phyloP scores from a whole-genome alignment of 768 basidiomycete species.

The Boletus patriciae region DNA sequence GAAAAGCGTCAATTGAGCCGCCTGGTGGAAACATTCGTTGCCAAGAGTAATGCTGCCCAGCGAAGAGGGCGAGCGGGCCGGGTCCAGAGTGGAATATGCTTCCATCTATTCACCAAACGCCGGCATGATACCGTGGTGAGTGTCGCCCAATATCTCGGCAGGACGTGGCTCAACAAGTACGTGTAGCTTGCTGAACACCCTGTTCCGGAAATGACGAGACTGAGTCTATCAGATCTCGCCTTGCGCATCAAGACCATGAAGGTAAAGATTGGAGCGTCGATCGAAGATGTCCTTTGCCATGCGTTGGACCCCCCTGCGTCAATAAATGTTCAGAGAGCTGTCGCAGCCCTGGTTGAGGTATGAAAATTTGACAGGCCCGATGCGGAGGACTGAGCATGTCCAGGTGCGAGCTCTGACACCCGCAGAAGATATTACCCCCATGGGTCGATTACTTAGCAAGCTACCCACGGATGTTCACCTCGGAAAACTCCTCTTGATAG shows the following conservation, averaged over 20 bases:
- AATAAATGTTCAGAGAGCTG: constrained; percentile 86
- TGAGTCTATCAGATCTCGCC: constrained; percentile 89
- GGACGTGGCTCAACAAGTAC: background rate
- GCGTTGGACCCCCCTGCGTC: constrained; percentile 88
- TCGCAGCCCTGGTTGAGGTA: constrained; percentile 90
- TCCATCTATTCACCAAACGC: constrained; percentile 90
- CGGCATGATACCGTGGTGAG: constrained; percentile 77
- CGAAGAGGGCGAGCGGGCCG: constrained; percentile 89
- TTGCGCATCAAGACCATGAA: constrained; percentile 94
- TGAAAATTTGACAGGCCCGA: background rate
- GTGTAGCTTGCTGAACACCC: constrained; percentile 83
- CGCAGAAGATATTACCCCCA: constrained; percentile 89
- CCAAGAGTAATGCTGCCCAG: constrained; percentile 88
- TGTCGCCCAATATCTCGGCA: background rate
- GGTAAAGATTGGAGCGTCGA: constrained; percentile 76
- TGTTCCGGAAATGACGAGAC: constrained; percentile 91
- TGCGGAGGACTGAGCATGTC: background rate
- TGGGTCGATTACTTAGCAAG: constrained; percentile 87
- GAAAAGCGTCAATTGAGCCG: constrained; percentile 96
- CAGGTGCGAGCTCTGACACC: constrained; percentile 85
- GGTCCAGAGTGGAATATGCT: constrained; percentile 85
- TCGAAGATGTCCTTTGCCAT: constrained; percentile 85
- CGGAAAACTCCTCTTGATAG: constrained; percentile 87
- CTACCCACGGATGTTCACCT: constrained; percentile 95
- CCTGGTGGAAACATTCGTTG: constrained; percentile 87